Conservation (phyloP, 495 filamentous ascomycete species). For the Lophium mytilinum region DNA sequence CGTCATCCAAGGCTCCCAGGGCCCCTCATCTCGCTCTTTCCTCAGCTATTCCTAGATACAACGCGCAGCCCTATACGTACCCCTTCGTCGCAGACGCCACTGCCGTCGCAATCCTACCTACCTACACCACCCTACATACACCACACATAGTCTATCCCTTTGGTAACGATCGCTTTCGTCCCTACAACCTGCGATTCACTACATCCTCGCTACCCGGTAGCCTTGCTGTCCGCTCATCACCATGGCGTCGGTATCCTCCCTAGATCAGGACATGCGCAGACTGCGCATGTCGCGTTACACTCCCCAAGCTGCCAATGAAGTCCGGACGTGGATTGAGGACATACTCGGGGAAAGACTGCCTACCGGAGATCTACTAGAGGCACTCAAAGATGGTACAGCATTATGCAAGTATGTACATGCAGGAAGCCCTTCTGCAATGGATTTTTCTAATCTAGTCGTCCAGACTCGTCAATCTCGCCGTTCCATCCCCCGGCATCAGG, state of each 20-base stretch:
- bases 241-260: slow-evolving; percentile 91
- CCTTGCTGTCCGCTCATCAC: background rate
- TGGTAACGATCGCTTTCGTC: too few species aligned
- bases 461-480: slow-evolving; percentile 76
- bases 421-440: background rate
- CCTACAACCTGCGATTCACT: too few species aligned
- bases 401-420: slow-evolving; percentile 67
- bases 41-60: too few species aligned
- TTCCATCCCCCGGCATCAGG: slow-evolving; percentile 67
- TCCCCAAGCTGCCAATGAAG: slow-evolving; percentile 80
- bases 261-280: slow-evolving; percentile 93
- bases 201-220: background rate
- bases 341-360: slow-evolving; percentile 66
- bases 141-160: too few species aligned
- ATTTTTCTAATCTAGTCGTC: slow-evolving; percentile 2
- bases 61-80: too few species aligned
- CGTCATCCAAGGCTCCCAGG: too few species aligned
- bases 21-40: too few species aligned
- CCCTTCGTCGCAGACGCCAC: too few species aligned
- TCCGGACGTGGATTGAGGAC: slow-evolving; percentile 77
- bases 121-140: too few species aligned
- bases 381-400: slow-evolving; percentile 77
- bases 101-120: too few species aligned
- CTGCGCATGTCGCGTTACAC: slow-evolving; percentile 92
- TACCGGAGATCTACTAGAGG: slow-evolving; percentile 69